phyloP scores from a whole-genome alignment of 768 basidiomycete species.

The Hemileccinum impolitum region DNA sequence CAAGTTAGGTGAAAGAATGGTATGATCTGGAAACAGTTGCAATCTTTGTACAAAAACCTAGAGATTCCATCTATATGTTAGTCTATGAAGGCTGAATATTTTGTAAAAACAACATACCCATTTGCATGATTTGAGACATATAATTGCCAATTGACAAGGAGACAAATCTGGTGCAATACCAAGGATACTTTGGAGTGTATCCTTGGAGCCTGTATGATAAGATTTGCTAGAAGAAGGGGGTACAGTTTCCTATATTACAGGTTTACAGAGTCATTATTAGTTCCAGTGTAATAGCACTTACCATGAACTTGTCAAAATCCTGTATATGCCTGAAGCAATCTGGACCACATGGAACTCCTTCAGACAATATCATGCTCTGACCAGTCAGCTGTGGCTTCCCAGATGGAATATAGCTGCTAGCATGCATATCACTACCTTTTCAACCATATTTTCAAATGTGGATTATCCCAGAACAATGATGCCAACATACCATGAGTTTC shows the following conservation, averaged over 20 bases:
- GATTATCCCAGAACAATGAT: neutral
- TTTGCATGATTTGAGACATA: constrained; percentile 46
- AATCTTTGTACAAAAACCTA: constrained; percentile 22
- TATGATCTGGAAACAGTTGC: constrained; percentile 16
- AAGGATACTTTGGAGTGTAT: constrained; percentile 35
- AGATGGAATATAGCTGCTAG: constrained; percentile 13
- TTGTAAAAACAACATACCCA: constrained; percentile 31
- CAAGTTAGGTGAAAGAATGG: constrained; percentile 13
- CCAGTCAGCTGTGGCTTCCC: constrained; percentile 22
- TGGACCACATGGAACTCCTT: constrained; percentile 29
- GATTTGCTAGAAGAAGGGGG: constrained; percentile 15
- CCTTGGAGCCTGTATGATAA: constrained; percentile 7
- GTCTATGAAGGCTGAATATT: neutral
- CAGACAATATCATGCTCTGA: constrained; percentile 24
- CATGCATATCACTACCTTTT: constrained; percentile 1
- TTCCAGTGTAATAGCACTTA: neutral
- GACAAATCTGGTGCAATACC: constrained; percentile 42
- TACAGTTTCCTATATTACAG: constrained; percentile 16
- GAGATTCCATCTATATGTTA: neutral
- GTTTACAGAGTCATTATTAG: neutral
- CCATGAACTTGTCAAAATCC: constrained; percentile 24
- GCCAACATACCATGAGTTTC: constrained; percentile 33
- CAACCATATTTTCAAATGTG: neutral
- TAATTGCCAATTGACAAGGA: constrained; percentile 49
- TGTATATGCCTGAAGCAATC: constrained; percentile 30